Evolutionary conservation across 2,329 filamentous ascomycete genomes (phyloP).

Genomic region (Fusarium musae): DNA sequence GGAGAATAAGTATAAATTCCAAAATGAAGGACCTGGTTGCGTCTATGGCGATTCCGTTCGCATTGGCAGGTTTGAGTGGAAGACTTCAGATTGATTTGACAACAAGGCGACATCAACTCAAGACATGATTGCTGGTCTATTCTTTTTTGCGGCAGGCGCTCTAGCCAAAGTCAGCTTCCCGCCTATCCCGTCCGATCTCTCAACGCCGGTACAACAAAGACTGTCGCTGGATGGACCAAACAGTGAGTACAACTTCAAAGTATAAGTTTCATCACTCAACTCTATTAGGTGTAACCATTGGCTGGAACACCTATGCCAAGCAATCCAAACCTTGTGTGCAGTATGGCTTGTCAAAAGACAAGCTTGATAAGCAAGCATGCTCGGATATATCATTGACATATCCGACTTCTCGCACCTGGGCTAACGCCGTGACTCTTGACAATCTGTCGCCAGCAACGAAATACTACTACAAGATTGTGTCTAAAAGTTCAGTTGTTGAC

Average conservation of each 20-base stretch:
- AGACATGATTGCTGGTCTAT: not conserved
- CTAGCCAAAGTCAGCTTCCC: slow-evolving; percentile 9
- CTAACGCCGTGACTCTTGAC: slow-evolving; percentile 2
- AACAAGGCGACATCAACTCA: not conserved
- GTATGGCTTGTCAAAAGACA: slow-evolving; percentile 9
- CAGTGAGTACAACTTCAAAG: not conserved
- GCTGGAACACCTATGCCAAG: slow-evolving; percentile 27
- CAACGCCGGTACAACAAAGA: slow-evolving; percentile 23
- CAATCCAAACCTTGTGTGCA: slow-evolving; percentile 14
- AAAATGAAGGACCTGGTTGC: too few relatives aligned
- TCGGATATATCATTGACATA: slow-evolving; percentile 17
- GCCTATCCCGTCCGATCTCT: slow-evolving; percentile 9
- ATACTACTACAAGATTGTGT: slow-evolving; percentile 23
- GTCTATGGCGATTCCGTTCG: not conserved
- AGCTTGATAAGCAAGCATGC: slow-evolving; percentile 11
- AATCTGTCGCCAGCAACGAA: slow-evolving; percentile 8
- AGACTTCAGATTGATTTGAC: fast-evolving
- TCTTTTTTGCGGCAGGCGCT: not conserved
- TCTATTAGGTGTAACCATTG: slow-evolving; percentile 1
- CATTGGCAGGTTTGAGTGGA: not conserved
- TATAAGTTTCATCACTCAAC: too few relatives aligned
- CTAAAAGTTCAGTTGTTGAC: not conserved
- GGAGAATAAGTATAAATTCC: not conserved
- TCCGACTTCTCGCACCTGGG: slow-evolving; percentile 26
- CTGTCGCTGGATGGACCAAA: slow-evolving; percentile 6